phyloP scores from a whole-genome alignment of 768 basidiomycete species.

The Tulasnella sp. region DNA sequence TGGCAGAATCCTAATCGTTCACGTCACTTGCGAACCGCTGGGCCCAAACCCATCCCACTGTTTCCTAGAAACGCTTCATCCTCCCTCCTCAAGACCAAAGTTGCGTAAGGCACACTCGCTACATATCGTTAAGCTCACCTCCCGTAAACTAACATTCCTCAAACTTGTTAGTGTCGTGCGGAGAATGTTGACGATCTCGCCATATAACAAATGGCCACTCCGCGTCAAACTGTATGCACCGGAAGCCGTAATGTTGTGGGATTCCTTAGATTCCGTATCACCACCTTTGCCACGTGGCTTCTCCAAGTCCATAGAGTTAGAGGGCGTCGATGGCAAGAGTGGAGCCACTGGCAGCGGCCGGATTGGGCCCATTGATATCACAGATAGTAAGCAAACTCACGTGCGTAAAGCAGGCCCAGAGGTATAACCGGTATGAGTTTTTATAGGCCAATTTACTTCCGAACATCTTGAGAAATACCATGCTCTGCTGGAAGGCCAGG shows the following conservation, averaged over 20 bases:
- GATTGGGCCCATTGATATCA: constrained; percentile 43
- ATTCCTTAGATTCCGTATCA: constrained; percentile 23
- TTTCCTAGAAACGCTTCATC: constrained; percentile 3
- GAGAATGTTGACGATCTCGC: constrained; percentile 51
- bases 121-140: not conserved
- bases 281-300: constrained; percentile 32
- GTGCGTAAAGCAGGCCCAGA: no score
- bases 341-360: constrained; percentile 45
- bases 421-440: not conserved
- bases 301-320: constrained; percentile 42
- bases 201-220: constrained; percentile 64
- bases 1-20: not conserved
- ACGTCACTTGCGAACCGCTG: constrained; percentile 17
- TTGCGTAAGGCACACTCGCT: constrained; percentile 20
- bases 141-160: not conserved
- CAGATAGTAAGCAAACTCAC: constrained; percentile 40
- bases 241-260: constrained; percentile 49
- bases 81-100: constrained; percentile 21
- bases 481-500: not conserved
- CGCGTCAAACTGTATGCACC: constrained; percentile 65
- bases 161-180: constrained; percentile 40
- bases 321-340: constrained; percentile 61
- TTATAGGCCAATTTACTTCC: constrained; percentile 25
- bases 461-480: constrained; percentile 19
- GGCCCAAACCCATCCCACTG: not conserved